These are phyloP conservation scores for Dalbergia cochinchinensis DNA, from an alignment of 306 rosid species.

Conservation along the genomic window DNA sequence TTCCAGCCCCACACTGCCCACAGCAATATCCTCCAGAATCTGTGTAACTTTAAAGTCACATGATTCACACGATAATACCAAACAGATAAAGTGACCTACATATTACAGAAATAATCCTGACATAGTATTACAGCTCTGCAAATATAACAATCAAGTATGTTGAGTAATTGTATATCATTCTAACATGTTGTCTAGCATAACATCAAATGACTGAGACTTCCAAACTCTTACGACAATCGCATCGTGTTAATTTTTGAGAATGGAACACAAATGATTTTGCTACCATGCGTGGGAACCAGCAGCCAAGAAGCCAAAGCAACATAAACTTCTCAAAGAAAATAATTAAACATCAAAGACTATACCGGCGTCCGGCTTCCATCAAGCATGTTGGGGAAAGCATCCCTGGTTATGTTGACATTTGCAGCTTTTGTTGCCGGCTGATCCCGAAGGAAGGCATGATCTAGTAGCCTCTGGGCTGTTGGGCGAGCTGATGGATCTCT, in stretches of 20 bases:
- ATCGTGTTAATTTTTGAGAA: constrained; percentile 13
- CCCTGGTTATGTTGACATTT: constrained; percentile 69
- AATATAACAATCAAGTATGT: neutral
- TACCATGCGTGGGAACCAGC: constrained; percentile 3
- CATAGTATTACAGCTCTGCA: neutral
- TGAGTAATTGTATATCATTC: neutral
- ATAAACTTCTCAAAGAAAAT: constrained; percentile 62
- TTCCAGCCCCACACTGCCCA: constrained; percentile 21
- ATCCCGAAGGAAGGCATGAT: constrained; percentile 87
- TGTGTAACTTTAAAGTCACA: constrained; percentile 11
- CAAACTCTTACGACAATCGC: constrained; percentile 5
- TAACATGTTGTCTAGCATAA: neutral
- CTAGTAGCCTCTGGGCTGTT: constrained; percentile 65
- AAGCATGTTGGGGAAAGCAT: constrained; percentile 69
- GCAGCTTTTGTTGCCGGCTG: constrained; percentile 70
- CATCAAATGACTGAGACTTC: neutral
- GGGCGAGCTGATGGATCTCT: constrained; percentile 89
- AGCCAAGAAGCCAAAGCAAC: constrained; percentile 33
- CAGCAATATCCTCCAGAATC: constrained; percentile 6
- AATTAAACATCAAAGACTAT: constrained; percentile 43
- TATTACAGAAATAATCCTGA: constrained; percentile 3
- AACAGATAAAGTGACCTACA: constrained; percentile 1
- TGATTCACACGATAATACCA: constrained; percentile 9
- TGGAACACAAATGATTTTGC: neutral
- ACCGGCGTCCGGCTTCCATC: constrained; percentile 97